A percentile compares a stretch with the other conserved stretches of the same genome.
Conservation (phyloP, 768 basidiomycete genomes). For the Leucocoprinus birnbaumii region DNA sequence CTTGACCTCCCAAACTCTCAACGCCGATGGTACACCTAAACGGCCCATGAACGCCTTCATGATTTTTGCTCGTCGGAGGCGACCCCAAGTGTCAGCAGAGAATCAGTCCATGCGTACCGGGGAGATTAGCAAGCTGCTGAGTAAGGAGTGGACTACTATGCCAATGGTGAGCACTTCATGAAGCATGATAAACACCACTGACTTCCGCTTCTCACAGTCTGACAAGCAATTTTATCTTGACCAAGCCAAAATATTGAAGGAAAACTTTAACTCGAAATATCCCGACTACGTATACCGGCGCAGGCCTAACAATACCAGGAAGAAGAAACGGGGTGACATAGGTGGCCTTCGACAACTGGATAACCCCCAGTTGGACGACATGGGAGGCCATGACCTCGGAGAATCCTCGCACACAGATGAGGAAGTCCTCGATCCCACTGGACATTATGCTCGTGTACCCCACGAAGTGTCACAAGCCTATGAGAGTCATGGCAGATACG, state of each 20-base stretch:
- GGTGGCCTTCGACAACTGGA: constrained; percentile 19
- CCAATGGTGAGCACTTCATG: constrained; percentile 47
- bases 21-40: constrained; percentile 85
- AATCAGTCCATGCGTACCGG: constrained; percentile 90
- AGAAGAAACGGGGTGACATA: constrained; percentile 11
- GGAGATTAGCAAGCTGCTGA: constrained; percentile 85
- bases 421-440: constrained; percentile 20
- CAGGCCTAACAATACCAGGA: constrained; percentile 81
- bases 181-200: constrained; percentile 8
- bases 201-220: constrained; percentile 36
- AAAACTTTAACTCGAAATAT: constrained; percentile 81
- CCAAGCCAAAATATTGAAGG: constrained; percentile 83
- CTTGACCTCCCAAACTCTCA: constrained; percentile 76
- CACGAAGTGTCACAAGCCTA: constrained; percentile 23
- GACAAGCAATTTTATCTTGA: constrained; percentile 89
- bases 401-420: constrained; percentile 35
- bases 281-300: constrained; percentile 90
- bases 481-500: constrained; percentile 25
- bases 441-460: constrained; percentile 13
- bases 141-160: constrained; percentile 86
- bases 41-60: constrained; percentile 94
- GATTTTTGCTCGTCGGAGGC: constrained; percentile 82
- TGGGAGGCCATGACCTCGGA: constrained; percentile 25
- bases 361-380: constrained; percentile 23
- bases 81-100: constrained; percentile 83